These are phyloP conservation scores for Leccinum subgranulosum DNA, from an alignment of 768 basidiomycete species.

Conservation along the genomic window DNA sequence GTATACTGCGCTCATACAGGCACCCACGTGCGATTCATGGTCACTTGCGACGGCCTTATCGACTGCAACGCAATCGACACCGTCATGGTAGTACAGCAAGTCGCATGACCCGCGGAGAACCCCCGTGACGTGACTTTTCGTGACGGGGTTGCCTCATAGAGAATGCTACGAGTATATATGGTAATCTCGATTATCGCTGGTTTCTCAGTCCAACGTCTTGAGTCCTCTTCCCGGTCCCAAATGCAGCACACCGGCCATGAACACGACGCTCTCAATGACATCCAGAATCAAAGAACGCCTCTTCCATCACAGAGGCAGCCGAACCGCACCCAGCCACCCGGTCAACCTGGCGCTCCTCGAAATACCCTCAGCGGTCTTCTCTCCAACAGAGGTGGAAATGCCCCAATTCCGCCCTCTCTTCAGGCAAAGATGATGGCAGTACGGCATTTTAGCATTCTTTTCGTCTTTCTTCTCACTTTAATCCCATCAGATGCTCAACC, in stretches of 20 bases:
- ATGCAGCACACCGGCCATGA: slow-evolving; percentile 26
- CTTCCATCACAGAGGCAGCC: slow-evolving; percentile 11
- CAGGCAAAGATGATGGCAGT: slow-evolving; percentile 95
- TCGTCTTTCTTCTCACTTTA: slow-evolving; percentile 13
- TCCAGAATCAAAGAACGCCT: neutral
- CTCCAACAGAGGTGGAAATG: slow-evolving; percentile 41
- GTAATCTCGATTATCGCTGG: slow-evolving; percentile 33
- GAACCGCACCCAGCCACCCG: slow-evolving; percentile 14
- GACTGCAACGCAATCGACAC: neutral
- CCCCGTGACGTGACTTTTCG: neutral
- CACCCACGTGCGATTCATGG: neutral
- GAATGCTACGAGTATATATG: slow-evolving; percentile 28
- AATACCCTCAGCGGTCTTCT: slow-evolving; percentile 42
- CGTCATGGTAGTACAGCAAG: slow-evolving; percentile 2
- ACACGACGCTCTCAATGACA: slow-evolving; percentile 6
- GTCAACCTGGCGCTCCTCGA: slow-evolving; percentile 15
- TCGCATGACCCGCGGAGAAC: slow-evolving; percentile 1
- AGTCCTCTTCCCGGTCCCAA: neutral
- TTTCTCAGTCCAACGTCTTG: slow-evolving; percentile 13
- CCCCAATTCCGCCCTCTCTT: slow-evolving; percentile 82
- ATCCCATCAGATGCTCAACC: slow-evolving; percentile 44
- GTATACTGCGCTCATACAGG: neutral
- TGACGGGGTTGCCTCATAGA: neutral
- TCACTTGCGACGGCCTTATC: neutral
- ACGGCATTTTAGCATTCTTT: slow-evolving; percentile 23